Percentiles rank a stretch among this genome's conserved stretches.
Conservation (phyloP, 306 rosid species). For the Boehmeria nivea region DNA sequence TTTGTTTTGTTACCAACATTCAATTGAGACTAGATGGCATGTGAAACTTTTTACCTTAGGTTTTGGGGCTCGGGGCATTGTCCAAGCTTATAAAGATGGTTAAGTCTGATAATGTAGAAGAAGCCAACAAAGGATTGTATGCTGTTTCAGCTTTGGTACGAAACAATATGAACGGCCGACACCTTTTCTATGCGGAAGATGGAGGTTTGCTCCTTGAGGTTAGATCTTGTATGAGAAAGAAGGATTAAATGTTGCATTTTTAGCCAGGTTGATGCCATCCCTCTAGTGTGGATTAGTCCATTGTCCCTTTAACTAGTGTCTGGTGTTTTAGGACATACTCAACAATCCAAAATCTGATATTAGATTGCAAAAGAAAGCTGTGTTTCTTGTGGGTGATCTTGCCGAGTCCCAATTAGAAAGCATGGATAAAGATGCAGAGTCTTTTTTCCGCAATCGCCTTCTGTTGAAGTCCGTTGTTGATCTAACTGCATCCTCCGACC, state of each 20-base stretch:
- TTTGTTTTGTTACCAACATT: background rate
- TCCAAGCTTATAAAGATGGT: constrained; percentile 60
- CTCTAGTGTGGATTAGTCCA: no score
- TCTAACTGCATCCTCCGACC: constrained; percentile 59
- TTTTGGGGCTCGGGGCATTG: constrained; percentile 63
- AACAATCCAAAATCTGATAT: constrained; percentile 50
- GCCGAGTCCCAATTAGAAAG: constrained; percentile 52
- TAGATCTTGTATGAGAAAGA: constrained; percentile 2
- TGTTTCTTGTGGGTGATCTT: constrained; percentile 64
- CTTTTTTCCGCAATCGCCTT: constrained; percentile 44
- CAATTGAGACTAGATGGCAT: background rate
- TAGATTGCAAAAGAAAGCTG: constrained; percentile 67
- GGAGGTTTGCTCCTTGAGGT: constrained; percentile 69
- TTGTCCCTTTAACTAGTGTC: background rate
- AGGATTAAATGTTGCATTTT: background rate
- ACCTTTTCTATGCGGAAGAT: constrained; percentile 58
- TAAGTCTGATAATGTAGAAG: constrained; percentile 57
- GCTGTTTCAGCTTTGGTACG: constrained; percentile 79
- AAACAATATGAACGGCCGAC: constrained; percentile 54
- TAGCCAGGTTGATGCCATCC: background rate
- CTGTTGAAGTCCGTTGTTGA: constrained; percentile 79
- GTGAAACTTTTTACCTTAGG: constrained; percentile 33
- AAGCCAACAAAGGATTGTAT: constrained; percentile 75
- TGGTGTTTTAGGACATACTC: constrained; percentile 57
- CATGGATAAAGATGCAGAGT: no score